These are phyloP conservation scores for Bipolaris gigantea DNA, from an alignment of 2,329 filamentous ascomycete species.

Conservation along the genomic window DNA sequence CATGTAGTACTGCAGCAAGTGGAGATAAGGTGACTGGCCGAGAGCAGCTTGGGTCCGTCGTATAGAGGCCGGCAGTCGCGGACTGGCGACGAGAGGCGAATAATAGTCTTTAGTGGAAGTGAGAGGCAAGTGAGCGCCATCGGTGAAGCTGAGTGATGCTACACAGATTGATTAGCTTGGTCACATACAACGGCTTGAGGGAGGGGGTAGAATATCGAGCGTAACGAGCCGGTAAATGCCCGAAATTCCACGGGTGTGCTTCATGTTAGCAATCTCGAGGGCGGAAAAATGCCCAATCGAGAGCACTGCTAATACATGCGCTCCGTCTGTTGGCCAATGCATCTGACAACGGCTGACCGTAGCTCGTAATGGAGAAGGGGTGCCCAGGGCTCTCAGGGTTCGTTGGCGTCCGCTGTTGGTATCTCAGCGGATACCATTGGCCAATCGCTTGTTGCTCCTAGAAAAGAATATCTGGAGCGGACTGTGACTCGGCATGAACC, in stretches of 20 bases:
- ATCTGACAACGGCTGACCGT: slow-evolving; percentile 25
- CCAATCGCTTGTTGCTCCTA: slow-evolving; percentile 34
- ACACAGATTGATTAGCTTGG: slow-evolving; percentile 43
- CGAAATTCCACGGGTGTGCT: slow-evolving; percentile 23
- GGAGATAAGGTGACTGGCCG: slow-evolving; percentile 55
- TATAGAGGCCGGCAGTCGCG: slow-evolving; percentile 31
- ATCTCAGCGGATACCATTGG: slow-evolving; percentile 25
- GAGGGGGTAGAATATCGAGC: slow-evolving; percentile 28
- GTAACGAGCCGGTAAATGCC: slow-evolving; percentile 26
- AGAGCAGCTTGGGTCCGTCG: slow-evolving; percentile 39
- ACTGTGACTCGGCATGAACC: slow-evolving; percentile 41
- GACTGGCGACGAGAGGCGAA: slow-evolving; percentile 38
- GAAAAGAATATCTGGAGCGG: slow-evolving; percentile 31
- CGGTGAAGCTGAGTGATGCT: slow-evolving; percentile 35
- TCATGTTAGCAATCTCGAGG: slow-evolving; percentile 15
- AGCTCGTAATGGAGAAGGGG: slow-evolving; percentile 20
- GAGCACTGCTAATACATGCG: slow-evolving; percentile 19
- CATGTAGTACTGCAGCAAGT: slow-evolving; percentile 45
- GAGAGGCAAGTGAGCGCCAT: slow-evolving; percentile 28
- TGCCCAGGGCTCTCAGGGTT: slow-evolving; percentile 21
- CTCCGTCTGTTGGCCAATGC: slow-evolving; percentile 30
- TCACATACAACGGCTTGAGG: slow-evolving; percentile 26
- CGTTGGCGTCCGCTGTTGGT: slow-evolving; percentile 25
- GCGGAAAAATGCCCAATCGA: slow-evolving; percentile 24
- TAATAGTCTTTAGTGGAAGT: slow-evolving; percentile 28